Evolutionary conservation across 2,329 filamentous ascomycete species (phyloP), one percentile per base, ranked within the genome.

Genomic region (Colletotrichum sp.): DNA sequence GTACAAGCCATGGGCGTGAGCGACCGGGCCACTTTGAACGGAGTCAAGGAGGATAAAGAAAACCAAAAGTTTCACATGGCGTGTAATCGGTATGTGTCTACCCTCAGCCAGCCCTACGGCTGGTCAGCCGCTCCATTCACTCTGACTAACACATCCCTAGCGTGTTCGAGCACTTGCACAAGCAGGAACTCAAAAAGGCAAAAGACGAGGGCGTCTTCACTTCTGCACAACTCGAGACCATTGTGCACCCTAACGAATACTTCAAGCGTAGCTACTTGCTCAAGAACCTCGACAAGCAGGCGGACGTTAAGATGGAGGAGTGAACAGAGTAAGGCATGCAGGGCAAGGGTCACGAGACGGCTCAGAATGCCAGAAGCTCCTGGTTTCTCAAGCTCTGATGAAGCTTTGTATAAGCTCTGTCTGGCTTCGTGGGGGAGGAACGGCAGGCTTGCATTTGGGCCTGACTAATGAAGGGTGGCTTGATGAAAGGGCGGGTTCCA

Each of bases 231-330:
- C 88, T 98, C 57, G 96, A 99, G 85, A 99, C 96, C 0, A 98
- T 99, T 82, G 93, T 98, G 26, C 97, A 99, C 85, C 97, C 97
- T 13, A 99, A 99, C 83, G 96, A 96, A 78, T 99, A 98, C 85
- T 99, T 99, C 85, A 98, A 98, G 89, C 91, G 96, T 72, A 98
- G 96, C 83, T 99, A 95, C 84, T 81, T 98, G 79, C 87, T 99
- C 77, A 98, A 96, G 88, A 95, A 97, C 82, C 84, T 98, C 30
- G 93, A 85, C 67, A 92, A 89, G 77, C 79, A 82, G 32, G 85
- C 87, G 21, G 90, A 92, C 76, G 85, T 90, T 36, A 90, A 90
- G 84, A 92, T 93, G 90, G 89, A 89, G 75, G 87, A 82, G 78
- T 92, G 85, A 83, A 43, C 57, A 16, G 26, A 67, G 73, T 8